phyloP scores from a whole-genome alignment of 2,329 filamentous ascomycete species.

The Huntiella omanensis region DNA sequence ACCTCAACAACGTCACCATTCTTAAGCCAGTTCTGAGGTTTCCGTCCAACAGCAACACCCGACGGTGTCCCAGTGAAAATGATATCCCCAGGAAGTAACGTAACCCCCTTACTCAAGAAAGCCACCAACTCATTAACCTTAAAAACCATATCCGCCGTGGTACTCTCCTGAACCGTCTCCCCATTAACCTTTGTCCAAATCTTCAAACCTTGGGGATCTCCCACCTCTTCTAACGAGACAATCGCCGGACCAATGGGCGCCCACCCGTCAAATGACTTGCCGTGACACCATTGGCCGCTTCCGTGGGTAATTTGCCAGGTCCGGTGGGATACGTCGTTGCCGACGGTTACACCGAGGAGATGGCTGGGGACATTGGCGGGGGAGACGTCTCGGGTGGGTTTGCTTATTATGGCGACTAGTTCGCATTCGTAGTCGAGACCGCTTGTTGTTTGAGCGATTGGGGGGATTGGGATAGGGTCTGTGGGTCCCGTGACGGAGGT shows the following conservation, averaged over 20 bases:
- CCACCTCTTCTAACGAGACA: slow-evolving; percentile 35
- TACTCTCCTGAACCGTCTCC: slow-evolving; percentile 33
- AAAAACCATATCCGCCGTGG: slow-evolving; percentile 41
- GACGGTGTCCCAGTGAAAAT: slow-evolving; percentile 52
- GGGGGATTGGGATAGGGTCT: slow-evolving; percentile 47
- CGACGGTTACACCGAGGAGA: slow-evolving; percentile 55
- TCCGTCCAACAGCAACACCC: slow-evolving; percentile 52
- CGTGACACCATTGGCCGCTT: slow-evolving; percentile 51
- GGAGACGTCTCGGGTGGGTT: slow-evolving; percentile 43
- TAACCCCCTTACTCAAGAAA: slow-evolving; percentile 42
- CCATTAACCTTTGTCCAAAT: slow-evolving; percentile 44
- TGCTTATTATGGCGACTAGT: slow-evolving; percentile 54
- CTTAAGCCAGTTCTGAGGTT: slow-evolving; percentile 47
- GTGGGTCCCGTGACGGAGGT: slow-evolving; percentile 46
- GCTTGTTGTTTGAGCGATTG: slow-evolving; percentile 43
- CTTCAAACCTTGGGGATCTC: slow-evolving; percentile 35
- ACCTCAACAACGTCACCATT: slow-evolving; percentile 55
- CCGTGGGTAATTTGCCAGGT: slow-evolving; percentile 55
- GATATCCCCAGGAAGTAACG: slow-evolving; percentile 42
- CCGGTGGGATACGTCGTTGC: slow-evolving; percentile 65
- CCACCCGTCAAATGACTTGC: slow-evolving; percentile 61
- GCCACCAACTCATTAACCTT: slow-evolving; percentile 38
- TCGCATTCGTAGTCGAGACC: slow-evolving; percentile 68
- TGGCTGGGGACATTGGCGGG: slow-evolving; percentile 49
- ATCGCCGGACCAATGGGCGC: slow-evolving; percentile 56